Evolutionary conservation across 345 rosid species (phyloP).

Genomic region (Kernera saxatilis): DNA sequence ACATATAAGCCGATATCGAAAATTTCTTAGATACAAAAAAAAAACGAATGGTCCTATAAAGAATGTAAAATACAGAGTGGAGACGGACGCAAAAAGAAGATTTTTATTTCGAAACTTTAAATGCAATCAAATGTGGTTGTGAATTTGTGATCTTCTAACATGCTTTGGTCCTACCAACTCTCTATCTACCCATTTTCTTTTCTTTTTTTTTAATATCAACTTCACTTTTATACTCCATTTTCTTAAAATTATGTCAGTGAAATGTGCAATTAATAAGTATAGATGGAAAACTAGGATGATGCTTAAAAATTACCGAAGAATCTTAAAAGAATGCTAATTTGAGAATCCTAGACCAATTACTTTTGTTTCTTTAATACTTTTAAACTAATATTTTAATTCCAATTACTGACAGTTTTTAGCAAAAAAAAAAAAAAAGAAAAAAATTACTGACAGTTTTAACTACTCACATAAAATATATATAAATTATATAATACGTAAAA

Average conservation of each 20-base stretch:
- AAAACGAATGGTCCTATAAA: background rate
- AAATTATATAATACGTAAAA: background rate
- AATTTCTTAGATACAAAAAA: background rate
- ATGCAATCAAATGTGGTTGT: slow-evolving; percentile 25
- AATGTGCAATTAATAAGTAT: background rate
- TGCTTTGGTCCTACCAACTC: slow-evolving; percentile 27
- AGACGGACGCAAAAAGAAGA: background rate
- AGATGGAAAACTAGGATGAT: background rate
- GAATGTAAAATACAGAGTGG: slow-evolving; percentile 1
- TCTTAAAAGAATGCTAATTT: background rate
- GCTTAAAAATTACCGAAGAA: background rate
- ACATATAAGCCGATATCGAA: background rate
- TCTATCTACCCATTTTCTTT: slow-evolving; percentile 11
- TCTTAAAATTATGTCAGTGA: background rate
- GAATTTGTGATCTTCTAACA: slow-evolving; percentile 23
- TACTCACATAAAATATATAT: background rate
- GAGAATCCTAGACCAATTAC: background rate
- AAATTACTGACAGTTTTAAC: background rate
- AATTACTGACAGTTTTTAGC: no score
- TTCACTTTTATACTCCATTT: background rate
- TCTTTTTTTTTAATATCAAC: background rate
- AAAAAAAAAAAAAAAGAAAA: no score
- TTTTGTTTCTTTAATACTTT: background rate
- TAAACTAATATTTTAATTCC: background rate
- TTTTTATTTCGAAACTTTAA: background rate